Percentiles rank a stretch among this genome's conserved stretches.
Evolutionary conservation across 2,329 filamentous ascomycete species (phyloP).

Genomic region (Alternaria novae-zelandiae): DNA sequence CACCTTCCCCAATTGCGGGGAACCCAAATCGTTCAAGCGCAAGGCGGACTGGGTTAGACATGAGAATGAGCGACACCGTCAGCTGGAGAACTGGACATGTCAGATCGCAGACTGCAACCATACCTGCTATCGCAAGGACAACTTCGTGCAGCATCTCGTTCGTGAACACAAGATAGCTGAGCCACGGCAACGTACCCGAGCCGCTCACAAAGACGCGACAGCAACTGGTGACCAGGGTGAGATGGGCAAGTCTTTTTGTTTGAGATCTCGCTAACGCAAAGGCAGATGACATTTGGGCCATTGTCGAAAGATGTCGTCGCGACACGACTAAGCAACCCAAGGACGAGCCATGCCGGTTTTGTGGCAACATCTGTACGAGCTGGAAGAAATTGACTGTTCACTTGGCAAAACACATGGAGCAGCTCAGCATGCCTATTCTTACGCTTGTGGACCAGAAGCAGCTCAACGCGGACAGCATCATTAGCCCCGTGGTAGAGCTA

Average conservation of each 20-base stretch:
- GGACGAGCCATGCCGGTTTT: constrained; percentile 86
- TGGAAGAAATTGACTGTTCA: constrained; percentile 98
- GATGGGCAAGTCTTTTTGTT: neutral
- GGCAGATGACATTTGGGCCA: constrained; percentile 72
- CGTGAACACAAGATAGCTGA: constrained; percentile 88
- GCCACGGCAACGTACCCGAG: constrained; percentile 72
- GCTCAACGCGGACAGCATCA: constrained; percentile 46
- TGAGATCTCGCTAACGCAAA: constrained; percentile 16
- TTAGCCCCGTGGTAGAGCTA: constrained; percentile 47
- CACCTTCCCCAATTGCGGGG: constrained; percentile 81
- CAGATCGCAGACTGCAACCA: constrained; percentile 81
- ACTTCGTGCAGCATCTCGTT: constrained; percentile 90
- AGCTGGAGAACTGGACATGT: constrained; percentile 91
- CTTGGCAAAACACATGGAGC: constrained; percentile 92
- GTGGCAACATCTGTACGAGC: constrained; percentile 76
- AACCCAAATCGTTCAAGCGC: constrained; percentile 90
- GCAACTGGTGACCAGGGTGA: constrained; percentile 35
- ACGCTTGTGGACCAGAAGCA: constrained; percentile 49
- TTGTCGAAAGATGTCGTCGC: constrained; percentile 78
- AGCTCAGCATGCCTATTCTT: constrained; percentile 83
- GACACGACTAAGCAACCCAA: constrained; percentile 70
- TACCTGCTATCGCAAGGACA: constrained; percentile 85
- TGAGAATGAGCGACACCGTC: constrained; percentile 88
- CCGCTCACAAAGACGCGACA: constrained; percentile 44
- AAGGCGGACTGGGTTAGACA: constrained; percentile 97